Base-by-base conservation (phyloP, 2,329 filamentous ascomycete genomes). In the Exophiala aquamarina region DNA sequence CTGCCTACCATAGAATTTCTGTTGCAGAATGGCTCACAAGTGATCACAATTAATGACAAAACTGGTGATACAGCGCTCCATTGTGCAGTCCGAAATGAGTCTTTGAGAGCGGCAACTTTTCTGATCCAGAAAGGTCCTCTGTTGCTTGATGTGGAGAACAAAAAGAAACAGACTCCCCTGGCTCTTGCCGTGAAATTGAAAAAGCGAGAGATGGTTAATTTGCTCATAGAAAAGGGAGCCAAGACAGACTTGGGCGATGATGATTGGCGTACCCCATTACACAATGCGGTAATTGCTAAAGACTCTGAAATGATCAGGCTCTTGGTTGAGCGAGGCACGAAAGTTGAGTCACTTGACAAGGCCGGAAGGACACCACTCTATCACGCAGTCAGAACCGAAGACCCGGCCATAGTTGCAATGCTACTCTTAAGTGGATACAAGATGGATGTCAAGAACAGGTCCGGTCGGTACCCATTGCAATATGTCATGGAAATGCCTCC, bases 381-480 rank as follows among this genome's bases (percentile, higher is more conserved):
- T 34, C 36, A 42, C 19, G 44, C 38, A 14, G 44, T 40, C 38
- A 39, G 20, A 14, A 44, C 15, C 23, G 44, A 40, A 40, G 37
- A 40, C 20, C 37, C 19, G 13, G 37, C 4, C 6, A n/a, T 26
- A 14, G 19, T 28, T 9, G n/a, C 3, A 6, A 13, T 14, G 18
- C 21, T 40, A 28, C 21, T 40, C 15, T n/a, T n/a, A n/a, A n/a
- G n/a, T n/a, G n/a, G n/a, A n/a, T n/a, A n/a, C n/a, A n/a, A n/a
- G n/a, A n/a, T n/a, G n/a, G n/a, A n/a, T n/a, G n/a, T n/a, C n/a
- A n/a, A n/a, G n/a, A n/a, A n/a, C n/a, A n/a, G n/a, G n/a, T n/a
- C n/a, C n/a, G n/a, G n/a, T n/a, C n/a, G n/a, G n/a, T n/a, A n/a
- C n/a, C n/a, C n/a, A n/a, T n/a, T n/a, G n/a, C n/a, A n/a, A n/a